Evolutionary conservation across 2,329 filamentous ascomycete species (phyloP), one percentile per base, ranked within the genome.

Genomic region (Cordyceps sp.): DNA sequence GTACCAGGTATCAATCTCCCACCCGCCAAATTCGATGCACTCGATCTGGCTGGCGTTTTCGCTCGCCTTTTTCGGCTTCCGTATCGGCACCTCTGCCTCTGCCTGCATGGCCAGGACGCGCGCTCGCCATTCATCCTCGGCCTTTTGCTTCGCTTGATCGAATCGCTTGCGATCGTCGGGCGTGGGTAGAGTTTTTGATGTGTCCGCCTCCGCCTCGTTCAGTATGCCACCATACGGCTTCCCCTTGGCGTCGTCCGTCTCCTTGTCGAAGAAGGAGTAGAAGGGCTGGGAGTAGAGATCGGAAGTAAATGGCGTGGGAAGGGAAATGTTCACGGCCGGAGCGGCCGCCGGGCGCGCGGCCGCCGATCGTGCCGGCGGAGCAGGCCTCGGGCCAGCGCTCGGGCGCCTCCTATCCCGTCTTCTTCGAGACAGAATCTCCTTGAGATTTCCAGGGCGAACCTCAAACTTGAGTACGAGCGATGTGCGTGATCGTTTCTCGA

Each of bases 1-100:
- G 57, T 98, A 94, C 86, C 90, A 96, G 4, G 90, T 98, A 51
- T 98, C 90, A 44, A 98, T 98, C 54, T 98, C 90, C 66, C 80
- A 92, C 32, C 85, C 84, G 29, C 90, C 90, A 57, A 98, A 96
- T 46, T 93, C 90, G 58, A 98, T 93, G 57, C 86, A 94, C 54
- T 96, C 92, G 52, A 98, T 96, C 57, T 94, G 90, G 53, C 86
- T 96, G 5, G 84, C 82, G 19, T 84, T 83, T 0, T 82, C 83
- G n/a, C 75, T 73, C 4, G 78, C 62, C 48, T 93, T 93, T 43
- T 76, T 74, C 14, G 72, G 61, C 47, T 73, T 78, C 45, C 73
- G 77, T 16, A 66, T 57, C 12, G 72, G 69, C 13, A 66, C 61
- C 28, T 74, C 73, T n/a, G 62, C 58, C 37, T 72, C 74, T 19